Conservation (phyloP, 208 protist genomes). For the Porcisia deanei region DNA sequence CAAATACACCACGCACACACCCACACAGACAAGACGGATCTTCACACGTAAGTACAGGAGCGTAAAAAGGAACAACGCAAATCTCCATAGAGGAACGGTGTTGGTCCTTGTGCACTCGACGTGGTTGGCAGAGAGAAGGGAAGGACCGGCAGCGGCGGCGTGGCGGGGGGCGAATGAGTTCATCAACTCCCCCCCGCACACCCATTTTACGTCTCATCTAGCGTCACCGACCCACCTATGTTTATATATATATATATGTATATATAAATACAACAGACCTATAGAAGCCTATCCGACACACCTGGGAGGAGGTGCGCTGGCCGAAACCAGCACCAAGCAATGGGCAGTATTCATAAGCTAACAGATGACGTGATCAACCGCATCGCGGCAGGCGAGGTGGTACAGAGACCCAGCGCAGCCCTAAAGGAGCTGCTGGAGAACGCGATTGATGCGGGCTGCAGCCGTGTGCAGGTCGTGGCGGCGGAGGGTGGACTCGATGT, state of each 20-base stretch:
- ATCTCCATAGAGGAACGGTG: no score
- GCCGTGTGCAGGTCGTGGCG: conserved; percentile 86
- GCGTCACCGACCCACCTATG: neutral
- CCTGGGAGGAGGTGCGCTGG: neutral
- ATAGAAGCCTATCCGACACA: neutral
- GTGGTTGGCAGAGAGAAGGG: no score
- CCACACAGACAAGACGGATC: neutral
- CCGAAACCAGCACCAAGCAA: neutral
- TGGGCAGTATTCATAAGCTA: conserved; percentile 89
- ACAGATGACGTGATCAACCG: conserved; percentile 94
- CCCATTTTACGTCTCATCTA: no score
- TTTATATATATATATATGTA: neutral
- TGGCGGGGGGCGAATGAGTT: no score
- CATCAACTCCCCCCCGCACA: no score
- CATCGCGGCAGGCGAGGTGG: conserved; percentile 99
- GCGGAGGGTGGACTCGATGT: conserved; percentile 95
- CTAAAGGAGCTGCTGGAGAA: conserved; percentile 99
- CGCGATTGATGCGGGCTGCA: conserved; percentile 94
- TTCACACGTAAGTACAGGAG: no score
- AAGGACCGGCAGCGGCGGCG: no score
- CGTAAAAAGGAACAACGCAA: no score
- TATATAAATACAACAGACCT: neutral
- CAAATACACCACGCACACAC: neutral
- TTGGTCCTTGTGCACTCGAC: no score
- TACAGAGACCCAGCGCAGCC: conserved; percentile 96